Evolutionary conservation across 225 moss, liverwort and hornwort species (phyloP), one percentile per base, ranked within the genome.

Genomic region (Straminergon stramineum): DNA sequence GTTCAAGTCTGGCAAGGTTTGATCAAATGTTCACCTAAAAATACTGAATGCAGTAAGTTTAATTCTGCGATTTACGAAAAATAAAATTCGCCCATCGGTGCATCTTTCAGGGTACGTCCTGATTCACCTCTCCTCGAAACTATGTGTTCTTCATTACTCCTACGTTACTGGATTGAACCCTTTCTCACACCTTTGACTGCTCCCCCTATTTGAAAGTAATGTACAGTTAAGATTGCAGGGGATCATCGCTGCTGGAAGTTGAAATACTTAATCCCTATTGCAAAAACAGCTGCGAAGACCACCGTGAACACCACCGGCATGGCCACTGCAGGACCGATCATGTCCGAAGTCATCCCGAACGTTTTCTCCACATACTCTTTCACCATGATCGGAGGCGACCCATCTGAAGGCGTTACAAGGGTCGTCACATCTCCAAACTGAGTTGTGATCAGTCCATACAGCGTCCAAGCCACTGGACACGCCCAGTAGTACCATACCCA

Each of bases 401-500:
- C 93, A 78, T 92, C 94, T 27, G 89, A 87, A 63, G 91, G 90
- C 45, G 77, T 84, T 16, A 95, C 87, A 6, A 90, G 85, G 83
- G 89, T 91, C 41, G 90, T 87, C 75, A 91, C 93, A 32, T 95
- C 93, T 39, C 94, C 93, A n/a, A 95, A 95, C 28, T 95, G 94
- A 58, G 92, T 95, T 24, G 89, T 79, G 48, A 93, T 91, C n/a
- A 95, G 84, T 60, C 93, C 94, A 84, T 95, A 95, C 60, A 95
- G 89, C 48, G 94, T 95, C 94, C 94, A 95, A 43, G 93, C 94
- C 66, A 95, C 93, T 55, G 94, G 94, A 70, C 94, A 95, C 21
- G 92, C 91, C 93, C 92, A 95, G 67, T 95, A 95, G 90, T 95
- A 95, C 94, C 94, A 95, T 34, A 91, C 84, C 94, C 94, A 95